Conservation (phyloP, 148 eudicot species). For the Chenopodium formosanum region DNA sequence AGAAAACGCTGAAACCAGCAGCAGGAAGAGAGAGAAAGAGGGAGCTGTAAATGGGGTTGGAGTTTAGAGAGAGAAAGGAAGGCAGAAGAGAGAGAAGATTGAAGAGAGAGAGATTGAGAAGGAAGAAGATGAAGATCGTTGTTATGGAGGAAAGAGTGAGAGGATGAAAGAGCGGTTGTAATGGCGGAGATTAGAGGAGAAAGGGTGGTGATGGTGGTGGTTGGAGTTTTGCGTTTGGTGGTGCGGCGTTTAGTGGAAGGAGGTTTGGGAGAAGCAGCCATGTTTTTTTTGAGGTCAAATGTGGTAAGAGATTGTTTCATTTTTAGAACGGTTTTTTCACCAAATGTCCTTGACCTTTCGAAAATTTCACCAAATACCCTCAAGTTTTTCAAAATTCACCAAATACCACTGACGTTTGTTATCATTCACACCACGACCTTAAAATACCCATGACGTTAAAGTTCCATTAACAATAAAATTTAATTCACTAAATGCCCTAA, state of each 20-base stretch:
- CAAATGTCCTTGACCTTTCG: too few species aligned
- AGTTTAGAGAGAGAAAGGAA: slow-evolving; percentile 38
- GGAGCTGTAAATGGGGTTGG: slow-evolving; percentile 27
- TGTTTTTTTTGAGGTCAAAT: not conserved
- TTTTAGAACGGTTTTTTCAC: slow-evolving; percentile 12
- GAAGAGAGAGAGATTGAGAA: slow-evolving; percentile 58
- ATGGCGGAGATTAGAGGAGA: slow-evolving; percentile 15
- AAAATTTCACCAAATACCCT: too few species aligned
- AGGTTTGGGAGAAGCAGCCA: slow-evolving; percentile 30
- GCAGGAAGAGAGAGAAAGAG: slow-evolving; percentile 13
- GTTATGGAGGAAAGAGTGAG: slow-evolving; percentile 52
- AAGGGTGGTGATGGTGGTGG: not conserved
- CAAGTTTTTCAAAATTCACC: too few species aligned
- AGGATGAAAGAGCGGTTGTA: slow-evolving; percentile 50
- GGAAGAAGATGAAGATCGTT: slow-evolving; percentile 71
- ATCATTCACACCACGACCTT: too few species aligned
- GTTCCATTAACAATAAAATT: too few species aligned
- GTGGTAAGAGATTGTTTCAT: slow-evolving; percentile 5
- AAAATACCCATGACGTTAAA: too few species aligned
- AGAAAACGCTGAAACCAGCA: slow-evolving; percentile 72
- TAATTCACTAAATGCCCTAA: too few species aligned
- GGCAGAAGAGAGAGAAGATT: slow-evolving; percentile 52
- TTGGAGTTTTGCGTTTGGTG: slow-evolving; percentile 18
- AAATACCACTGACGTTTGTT: too few species aligned
- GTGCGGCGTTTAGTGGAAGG: slow-evolving; percentile 18